Base-by-base conservation (phyloP, 306 rosid species). In the Echinosophora koreensis region DNA sequence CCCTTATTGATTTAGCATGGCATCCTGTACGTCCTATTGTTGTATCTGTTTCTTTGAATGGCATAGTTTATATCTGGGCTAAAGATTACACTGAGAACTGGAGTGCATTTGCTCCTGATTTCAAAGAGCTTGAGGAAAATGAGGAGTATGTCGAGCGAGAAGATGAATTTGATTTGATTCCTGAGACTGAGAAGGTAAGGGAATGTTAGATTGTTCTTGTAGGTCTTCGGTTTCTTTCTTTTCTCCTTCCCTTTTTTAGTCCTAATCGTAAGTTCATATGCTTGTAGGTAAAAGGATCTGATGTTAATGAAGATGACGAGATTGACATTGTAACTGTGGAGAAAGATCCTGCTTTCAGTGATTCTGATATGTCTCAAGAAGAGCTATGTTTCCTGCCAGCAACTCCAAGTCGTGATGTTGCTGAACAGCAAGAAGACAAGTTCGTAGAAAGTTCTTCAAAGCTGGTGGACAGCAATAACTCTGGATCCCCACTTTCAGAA, bases 31-130 rank as follows among this genome's bases (percentile, higher is more conserved):
- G 83, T 73, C 99, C 99, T 8, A 87, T 96, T 76, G 90, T 96
- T 35, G 98, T 87, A 77, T 96, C 98, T 63, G 99, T 96, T 85
- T 96, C 99, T 5, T 54, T 90, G 87, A 84, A 91, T 58, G 98
- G 99, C 68, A 65, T 89, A 77, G 88, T 89, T 84, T 95, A 90
- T 81, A 92, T 95, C 18, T 95, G 99, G 97, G 99, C 99, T 28
- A 95, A 95, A 87, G 99, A 95, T 84, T 92, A 92, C 73, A 95
- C 97, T 15, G 99, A 95, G 89, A 92, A 91, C 73, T 92, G 97
- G 99, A 95, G 99, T 88, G 97, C 99, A 64, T 95, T 95, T 89
- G 99, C 99, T 77, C 99, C 97, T 59, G 99, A 95, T 81, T 95
- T 95, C 81, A 95, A 95, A 81, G 99, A 95, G 89, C 97, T 95